Conservation (phyloP, 2,329 filamentous ascomycete species). For the Ascochyta rabiei region DNA sequence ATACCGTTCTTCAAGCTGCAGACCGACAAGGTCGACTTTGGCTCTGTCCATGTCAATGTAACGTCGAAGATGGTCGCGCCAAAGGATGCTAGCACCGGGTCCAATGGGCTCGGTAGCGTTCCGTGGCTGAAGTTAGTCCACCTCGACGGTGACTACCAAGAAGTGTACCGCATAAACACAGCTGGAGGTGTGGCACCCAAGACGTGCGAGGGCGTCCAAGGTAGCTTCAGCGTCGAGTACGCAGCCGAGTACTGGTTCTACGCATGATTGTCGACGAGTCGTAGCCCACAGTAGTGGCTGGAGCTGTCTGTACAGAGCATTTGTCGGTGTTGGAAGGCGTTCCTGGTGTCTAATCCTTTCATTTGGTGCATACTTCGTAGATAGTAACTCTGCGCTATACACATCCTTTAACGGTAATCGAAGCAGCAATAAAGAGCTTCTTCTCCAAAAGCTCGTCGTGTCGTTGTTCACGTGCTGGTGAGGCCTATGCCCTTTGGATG, state of each 20-base stretch:
- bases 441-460: neutral
- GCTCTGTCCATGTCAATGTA: conserved; percentile 71
- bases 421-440: conserved; percentile 27
- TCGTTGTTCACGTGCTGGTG: neutral
- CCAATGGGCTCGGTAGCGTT: conserved; percentile 66
- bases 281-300: neutral
- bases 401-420: conserved; percentile 21
- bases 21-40: conserved; percentile 56
- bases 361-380: neutral
- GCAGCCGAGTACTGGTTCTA: conserved; percentile 77
- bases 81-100: conserved; percentile 62
- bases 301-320: conserved; percentile 38
- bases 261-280: conserved; percentile 21
- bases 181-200: conserved; percentile 78
- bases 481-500: conserved; percentile 12
- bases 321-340: conserved; percentile 37
- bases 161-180: conserved; percentile 84
- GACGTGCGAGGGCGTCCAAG: conserved; percentile 70
- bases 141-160: conserved; percentile 59
- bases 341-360: neutral
- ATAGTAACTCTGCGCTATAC: conserved; percentile 21
- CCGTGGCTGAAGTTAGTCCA: conserved; percentile 77
- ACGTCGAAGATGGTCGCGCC: conserved; percentile 68
- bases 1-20: conserved; percentile 83
- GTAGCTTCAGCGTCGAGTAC: conserved; percentile 77